Conservation (phyloP, 208 protist species). For the Trypanosoma grayi region DNA sequence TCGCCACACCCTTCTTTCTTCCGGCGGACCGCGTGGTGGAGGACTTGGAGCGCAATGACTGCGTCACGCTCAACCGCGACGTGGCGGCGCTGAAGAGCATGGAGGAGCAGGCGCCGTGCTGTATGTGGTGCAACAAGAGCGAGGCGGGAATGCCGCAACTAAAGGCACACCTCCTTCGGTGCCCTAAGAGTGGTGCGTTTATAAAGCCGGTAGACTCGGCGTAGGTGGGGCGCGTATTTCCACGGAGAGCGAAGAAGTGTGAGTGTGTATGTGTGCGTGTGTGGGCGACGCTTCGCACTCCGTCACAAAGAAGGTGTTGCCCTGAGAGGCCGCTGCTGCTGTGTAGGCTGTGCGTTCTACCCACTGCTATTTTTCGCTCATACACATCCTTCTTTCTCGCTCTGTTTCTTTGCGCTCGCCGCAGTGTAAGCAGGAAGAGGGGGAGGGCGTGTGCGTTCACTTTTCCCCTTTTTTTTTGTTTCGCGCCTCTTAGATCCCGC, state of each 20-base stretch:
- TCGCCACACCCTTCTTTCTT: constrained; percentile 87
- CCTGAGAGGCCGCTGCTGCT: neutral
- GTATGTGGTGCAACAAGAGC: constrained; percentile 75
- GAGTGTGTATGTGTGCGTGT: neutral
- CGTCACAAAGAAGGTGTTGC: too few relatives aligned
- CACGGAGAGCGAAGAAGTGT: neutral
- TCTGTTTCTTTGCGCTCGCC: neutral
- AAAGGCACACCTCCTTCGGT: constrained; percentile 59
- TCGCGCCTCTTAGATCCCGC: neutral
- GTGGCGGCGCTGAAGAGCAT: constrained; percentile 45
- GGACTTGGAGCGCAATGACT: constrained; percentile 58
- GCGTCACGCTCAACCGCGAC: constrained; percentile 71
- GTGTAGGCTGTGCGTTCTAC: neutral
- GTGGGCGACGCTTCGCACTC: too few relatives aligned
- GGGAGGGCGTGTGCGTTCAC: neutral
- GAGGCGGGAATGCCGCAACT: constrained; percentile 55
- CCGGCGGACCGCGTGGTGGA: constrained; percentile 49
- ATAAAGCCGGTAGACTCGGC: too few relatives aligned
- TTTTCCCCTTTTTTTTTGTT: neutral
- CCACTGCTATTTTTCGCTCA: neutral
- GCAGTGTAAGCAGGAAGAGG: neutral
- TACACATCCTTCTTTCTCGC: neutral
- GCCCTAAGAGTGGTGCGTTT: constrained; percentile 41
- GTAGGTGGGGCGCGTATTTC: too few relatives aligned
- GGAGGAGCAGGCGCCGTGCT: constrained; percentile 73